phyloP scores from a whole-genome alignment of 176 grass and related monocot species.

The Oryza rufipogon region DNA sequence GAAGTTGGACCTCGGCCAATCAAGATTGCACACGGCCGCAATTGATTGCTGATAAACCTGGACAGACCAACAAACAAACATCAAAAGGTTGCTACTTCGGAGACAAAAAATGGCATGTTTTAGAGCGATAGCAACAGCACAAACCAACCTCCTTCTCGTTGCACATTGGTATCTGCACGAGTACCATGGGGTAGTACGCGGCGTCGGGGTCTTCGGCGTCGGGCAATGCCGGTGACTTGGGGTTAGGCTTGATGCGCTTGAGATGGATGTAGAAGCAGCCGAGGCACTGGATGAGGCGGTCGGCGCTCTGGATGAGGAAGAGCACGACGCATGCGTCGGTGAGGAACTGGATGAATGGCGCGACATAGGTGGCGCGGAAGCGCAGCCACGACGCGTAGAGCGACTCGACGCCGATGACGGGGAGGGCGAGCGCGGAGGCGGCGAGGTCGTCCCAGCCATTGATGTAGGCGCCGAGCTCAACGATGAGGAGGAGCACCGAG shows the following conservation, averaged over 20 bases:
- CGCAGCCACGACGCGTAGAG: slow-evolving; percentile 78
- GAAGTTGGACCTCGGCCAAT: slow-evolving; percentile 95
- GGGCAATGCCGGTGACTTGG: slow-evolving; percentile 45
- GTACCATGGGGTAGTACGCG: slow-evolving; percentile 82
- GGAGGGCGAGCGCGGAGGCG: slow-evolving; percentile 51
- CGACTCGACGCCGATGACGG: slow-evolving; percentile 62
- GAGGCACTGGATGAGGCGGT: slow-evolving; percentile 88
- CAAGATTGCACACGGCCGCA: slow-evolving; percentile 92
- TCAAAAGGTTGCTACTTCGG: slow-evolving; percentile 30
- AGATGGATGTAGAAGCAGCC: slow-evolving; percentile 92
- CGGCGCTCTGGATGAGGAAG: slow-evolving; percentile 94
- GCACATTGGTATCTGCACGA: slow-evolving; percentile 99
- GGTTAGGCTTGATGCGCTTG: slow-evolving; percentile 76
- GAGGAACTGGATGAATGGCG: slow-evolving; percentile 86
- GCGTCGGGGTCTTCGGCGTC: slow-evolving; percentile 67
- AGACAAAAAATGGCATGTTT: slow-evolving; percentile 23
- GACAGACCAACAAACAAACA: slow-evolving; percentile 37
- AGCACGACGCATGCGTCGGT: slow-evolving; percentile 85
- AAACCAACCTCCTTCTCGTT: slow-evolving; percentile 87
- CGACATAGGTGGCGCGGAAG: slow-evolving; percentile 79
- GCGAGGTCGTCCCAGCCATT: slow-evolving; percentile 73
- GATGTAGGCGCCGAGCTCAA: slow-evolving; percentile 74
- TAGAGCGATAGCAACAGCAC: background rate
- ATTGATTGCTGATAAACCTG: slow-evolving; percentile 99
- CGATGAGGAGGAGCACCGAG: slow-evolving; percentile 65